A percentile compares a stretch with the other conserved stretches of the same genome.
phyloP scores from a whole-genome alignment of 1,284 basidiomycete species.

The Hymenochaete sp. region DNA sequence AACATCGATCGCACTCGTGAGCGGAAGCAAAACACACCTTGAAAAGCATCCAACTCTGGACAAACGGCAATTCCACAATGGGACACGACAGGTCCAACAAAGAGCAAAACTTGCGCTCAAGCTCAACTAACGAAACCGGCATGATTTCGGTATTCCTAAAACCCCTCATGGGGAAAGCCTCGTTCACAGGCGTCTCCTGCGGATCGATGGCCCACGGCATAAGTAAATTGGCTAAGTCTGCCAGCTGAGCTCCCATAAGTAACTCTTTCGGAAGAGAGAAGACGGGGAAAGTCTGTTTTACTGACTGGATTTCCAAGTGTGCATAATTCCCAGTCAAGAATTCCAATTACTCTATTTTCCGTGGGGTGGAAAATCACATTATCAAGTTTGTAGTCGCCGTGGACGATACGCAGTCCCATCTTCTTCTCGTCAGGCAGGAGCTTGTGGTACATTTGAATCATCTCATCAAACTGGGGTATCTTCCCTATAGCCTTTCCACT shows the following conservation, averaged over 20 bases:
- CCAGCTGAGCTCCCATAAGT: conserved; percentile 43
- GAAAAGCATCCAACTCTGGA: conserved; percentile 83
- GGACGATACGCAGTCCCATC: conserved; percentile 65
- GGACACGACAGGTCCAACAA: conserved; percentile 58
- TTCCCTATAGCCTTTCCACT: conserved; percentile 50
- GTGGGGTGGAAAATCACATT: conserved; percentile 93
- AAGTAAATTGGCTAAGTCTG: conserved; percentile 87
- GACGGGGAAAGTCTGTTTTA: neutral
- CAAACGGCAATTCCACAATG: conserved; percentile 67
- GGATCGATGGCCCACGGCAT: conserved; percentile 73
- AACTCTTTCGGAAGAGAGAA: neutral
- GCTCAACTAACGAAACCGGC: conserved; percentile 62
- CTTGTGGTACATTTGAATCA: conserved; percentile 69
- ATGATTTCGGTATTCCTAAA: conserved; percentile 57
- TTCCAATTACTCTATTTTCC: conserved; percentile 86
- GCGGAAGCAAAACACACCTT: conserved; percentile 43
- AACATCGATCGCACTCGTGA: neutral
- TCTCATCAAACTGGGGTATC: conserved; percentile 65
- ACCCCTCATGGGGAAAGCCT: conserved; percentile 28
- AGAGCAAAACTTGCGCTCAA: conserved; percentile 71
- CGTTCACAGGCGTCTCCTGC: conserved; percentile 28
- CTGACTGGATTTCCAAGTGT: conserved; percentile 74
- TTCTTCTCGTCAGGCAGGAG: conserved; percentile 70
- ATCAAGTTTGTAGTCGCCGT: conserved; percentile 96
- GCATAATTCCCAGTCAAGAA: conserved; percentile 94